Evolutionary conservation across 257 asterid genomes (phyloP), one percentile per base, ranked within the genome.

Genomic region (Scutellaria minor): DNA sequence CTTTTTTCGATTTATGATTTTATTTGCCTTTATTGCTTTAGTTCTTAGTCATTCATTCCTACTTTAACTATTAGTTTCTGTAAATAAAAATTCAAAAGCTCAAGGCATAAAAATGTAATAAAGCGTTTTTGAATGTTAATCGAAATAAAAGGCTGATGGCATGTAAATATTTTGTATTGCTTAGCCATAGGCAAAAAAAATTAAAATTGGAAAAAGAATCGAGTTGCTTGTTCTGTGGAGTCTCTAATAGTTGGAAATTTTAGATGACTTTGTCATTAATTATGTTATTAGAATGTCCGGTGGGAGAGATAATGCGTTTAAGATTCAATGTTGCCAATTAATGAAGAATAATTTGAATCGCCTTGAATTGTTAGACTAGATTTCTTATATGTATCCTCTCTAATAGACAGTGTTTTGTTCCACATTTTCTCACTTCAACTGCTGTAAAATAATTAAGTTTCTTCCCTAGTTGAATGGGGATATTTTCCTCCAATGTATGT

Each of bases 401-500:
- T 9, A 5, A 9, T 1, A 47, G 20, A 40, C 62, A 20, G 22
- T 72, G 54, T 7, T 47, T 18, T 12, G 24, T n/a, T 63, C n/a
- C 22, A 6, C 22, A 24, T 57, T 52, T 15, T 18, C 46, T n/a
- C n/a, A 13, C 22, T 20, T 63, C 39, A 18, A 37, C 65, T 35
- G 44, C 68, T 42, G 51, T 18, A 44, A 9, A 42, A 41, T 15
- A 5, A 31, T 71, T 11, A 44, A 20, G 12, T 45, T 44, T 8
- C 6, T 22, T 68, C 47, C 47, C 61, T 61, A 8, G 48, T 67
- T 67, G 15, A 45, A 22, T 45, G 24, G 37, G 46, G 6, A 50
- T 11, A 54, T 18, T 37, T 68, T 39, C 18, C 54, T 68, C 35
- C 37, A 35, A 37, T 47, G 63, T 24, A 61, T 53, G 62, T 20